These are phyloP conservation scores for Aspergillus udagawae DNA, from an alignment of 2,329 filamentous ascomycete species.

Conservation along the genomic window DNA sequence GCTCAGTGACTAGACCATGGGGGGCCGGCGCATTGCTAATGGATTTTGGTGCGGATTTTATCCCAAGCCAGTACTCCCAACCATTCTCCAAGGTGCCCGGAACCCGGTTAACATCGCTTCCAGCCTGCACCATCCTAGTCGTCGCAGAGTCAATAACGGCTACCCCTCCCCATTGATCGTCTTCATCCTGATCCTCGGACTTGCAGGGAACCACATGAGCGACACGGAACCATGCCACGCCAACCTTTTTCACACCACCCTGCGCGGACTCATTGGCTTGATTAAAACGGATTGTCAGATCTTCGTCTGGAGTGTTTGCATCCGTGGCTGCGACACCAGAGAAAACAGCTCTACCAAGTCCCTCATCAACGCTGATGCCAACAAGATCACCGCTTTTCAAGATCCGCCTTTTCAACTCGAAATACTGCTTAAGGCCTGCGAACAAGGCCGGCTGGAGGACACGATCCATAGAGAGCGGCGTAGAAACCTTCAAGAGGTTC, in stretches of 20 bases:
- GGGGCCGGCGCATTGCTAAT: constrained; percentile 28
- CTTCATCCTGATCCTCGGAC: constrained; percentile 52
- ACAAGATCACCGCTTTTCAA: constrained; percentile 85
- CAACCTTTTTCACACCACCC: constrained; percentile 45
- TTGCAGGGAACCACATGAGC: constrained; percentile 61
- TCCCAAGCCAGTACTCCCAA: constrained; percentile 87
- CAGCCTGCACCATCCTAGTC: constrained; percentile 87
- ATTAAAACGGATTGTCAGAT: constrained; percentile 49
- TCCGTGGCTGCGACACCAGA: constrained; percentile 56
- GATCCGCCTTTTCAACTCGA: constrained; percentile 75
- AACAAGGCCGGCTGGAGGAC: constrained; percentile 81
- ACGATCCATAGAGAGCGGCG: constrained; percentile 80
- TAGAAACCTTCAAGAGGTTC: constrained; percentile 81
- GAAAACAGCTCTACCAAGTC: constrained; percentile 75
- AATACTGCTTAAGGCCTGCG: constrained; percentile 81
- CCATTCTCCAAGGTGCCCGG: constrained; percentile 71
- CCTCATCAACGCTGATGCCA: constrained; percentile 82
- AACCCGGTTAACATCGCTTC: constrained; percentile 76
- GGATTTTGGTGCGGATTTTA: constrained; percentile 60
- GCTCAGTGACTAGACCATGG: constrained; percentile 35
- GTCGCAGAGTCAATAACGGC: constrained; percentile 80
- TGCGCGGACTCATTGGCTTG: constrained; percentile 24
- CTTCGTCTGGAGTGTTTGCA: constrained; percentile 66
- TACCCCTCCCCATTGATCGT: constrained; percentile 78
- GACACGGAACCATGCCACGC: constrained; percentile 89